A percentile compares a stretch with the other conserved stretches of the same genome.
Conservation (phyloP, 352 stramenopile genomes). For the Peronospora farinosa region DNA sequence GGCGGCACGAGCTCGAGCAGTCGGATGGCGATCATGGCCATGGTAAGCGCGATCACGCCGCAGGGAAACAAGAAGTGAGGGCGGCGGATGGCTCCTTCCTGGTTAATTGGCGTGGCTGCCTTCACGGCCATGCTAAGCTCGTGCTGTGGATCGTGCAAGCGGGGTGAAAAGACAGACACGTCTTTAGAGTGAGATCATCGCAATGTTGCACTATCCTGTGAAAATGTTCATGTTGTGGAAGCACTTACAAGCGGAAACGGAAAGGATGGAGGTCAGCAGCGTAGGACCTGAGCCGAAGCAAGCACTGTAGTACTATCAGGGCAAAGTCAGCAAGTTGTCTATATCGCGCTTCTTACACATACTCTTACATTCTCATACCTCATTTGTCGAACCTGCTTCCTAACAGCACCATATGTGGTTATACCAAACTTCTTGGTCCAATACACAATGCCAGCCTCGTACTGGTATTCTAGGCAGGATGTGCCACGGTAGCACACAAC, state of each 20-base stretch:
- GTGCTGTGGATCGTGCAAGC: slow-evolving; percentile 46
- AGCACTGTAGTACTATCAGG: not conserved
- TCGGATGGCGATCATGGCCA: slow-evolving; percentile 39
- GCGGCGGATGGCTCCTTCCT: slow-evolving; percentile 19
- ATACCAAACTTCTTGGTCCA: not conserved
- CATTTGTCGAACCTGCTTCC: not conserved
- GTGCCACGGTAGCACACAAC: not conserved
- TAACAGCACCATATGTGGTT: not conserved
- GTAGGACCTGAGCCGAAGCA: slow-evolving; percentile 2
- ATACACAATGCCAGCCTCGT: not conserved
- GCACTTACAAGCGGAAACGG: slow-evolving; percentile 14
- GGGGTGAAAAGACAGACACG: slow-evolving; percentile 48
- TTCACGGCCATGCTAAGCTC: slow-evolving; percentile 29
- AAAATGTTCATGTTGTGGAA: slow-evolving; percentile 29
- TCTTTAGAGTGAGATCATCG: slow-evolving; percentile 49
- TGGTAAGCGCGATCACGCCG: slow-evolving; percentile 49
- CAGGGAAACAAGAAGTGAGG: slow-evolving; percentile 20
- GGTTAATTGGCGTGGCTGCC: slow-evolving; percentile 4
- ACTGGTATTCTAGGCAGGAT: not conserved
- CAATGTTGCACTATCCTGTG: slow-evolving; percentile 48
- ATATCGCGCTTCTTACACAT: not conserved
- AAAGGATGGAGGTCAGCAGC: slow-evolving; percentile 10
- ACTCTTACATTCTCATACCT: not conserved
- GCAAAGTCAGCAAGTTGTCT: not conserved
- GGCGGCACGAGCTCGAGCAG: slow-evolving; percentile 33